Conservation (phyloP, 2,329 filamentous ascomycete species). For the Ampelomyces quisqualis region DNA sequence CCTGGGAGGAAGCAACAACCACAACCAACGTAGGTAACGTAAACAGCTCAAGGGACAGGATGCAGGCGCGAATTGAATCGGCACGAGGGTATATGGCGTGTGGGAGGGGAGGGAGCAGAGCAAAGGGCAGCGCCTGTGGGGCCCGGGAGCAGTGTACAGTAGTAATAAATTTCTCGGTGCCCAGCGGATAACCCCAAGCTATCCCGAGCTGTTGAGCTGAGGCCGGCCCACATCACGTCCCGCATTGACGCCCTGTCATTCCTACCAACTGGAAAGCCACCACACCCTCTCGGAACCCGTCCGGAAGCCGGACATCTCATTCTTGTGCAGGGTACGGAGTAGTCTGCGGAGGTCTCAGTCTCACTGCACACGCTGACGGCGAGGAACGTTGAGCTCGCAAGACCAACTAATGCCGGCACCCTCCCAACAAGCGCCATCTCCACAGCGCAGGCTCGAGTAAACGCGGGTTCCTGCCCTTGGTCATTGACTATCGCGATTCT, state of each 20-base stretch:
- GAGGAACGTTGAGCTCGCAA: slow-evolving; percentile 5
- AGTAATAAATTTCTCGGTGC: slow-evolving; percentile 31
- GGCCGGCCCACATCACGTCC: slow-evolving; percentile 23
- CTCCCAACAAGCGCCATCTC: slow-evolving; percentile 10
- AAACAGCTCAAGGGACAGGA: background rate
- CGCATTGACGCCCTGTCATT: slow-evolving; percentile 22
- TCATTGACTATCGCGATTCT: too few species aligned
- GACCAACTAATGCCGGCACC: slow-evolving; percentile 5
- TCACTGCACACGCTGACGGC: too few species aligned
- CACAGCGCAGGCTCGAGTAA: slow-evolving; percentile 9
- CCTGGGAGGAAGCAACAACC: slow-evolving; percentile 20
- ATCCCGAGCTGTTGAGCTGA: slow-evolving; percentile 42
- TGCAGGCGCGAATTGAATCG: slow-evolving; percentile 14
- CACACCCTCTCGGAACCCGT: slow-evolving; percentile 18
- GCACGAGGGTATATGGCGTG: slow-evolving; percentile 8
- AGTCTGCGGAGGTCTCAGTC: too few species aligned
- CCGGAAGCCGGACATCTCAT: slow-evolving; percentile 14
- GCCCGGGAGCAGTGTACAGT: slow-evolving; percentile 10
- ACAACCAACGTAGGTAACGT: too few species aligned
- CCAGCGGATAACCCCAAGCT: slow-evolving; percentile 32
- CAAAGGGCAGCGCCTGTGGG: slow-evolving; percentile 8
- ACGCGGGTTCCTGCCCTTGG: slow-evolving; percentile 20
- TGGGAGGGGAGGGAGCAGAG: slow-evolving; percentile 8
- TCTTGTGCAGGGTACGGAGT: too few species aligned
- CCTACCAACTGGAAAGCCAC: slow-evolving; percentile 13